A percentile compares a stretch with the other conserved stretches of the same genome.
Conservation (phyloP, 768 basidiomycete species). For the Cystobasidium onofrii region DNA sequence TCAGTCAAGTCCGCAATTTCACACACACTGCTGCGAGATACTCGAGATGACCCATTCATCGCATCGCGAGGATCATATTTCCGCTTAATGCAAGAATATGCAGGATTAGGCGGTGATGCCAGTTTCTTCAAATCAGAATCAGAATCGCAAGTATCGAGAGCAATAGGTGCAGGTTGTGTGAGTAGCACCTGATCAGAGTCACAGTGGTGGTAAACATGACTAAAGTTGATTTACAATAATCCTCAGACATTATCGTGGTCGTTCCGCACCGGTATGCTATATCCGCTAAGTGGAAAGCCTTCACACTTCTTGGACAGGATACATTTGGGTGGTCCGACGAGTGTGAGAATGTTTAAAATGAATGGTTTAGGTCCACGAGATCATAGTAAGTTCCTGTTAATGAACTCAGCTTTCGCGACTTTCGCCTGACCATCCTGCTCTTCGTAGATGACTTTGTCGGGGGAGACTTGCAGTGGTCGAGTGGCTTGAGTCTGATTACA, state of each 20-base stretch:
- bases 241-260: conserved; percentile 60
- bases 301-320: conserved; percentile 71
- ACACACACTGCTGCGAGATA: conserved; percentile 68
- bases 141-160: conserved; percentile 59
- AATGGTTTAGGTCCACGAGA: conserved; percentile 73
- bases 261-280: conserved; percentile 62
- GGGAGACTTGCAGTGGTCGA: conserved; percentile 71
- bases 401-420: not conserved
- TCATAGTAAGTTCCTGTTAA: conserved; percentile 13
- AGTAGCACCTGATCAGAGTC: too few species aligned
- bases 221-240: conserved; percentile 50
- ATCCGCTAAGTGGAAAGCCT: conserved; percentile 47
- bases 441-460: conserved; percentile 73
- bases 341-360: conserved; percentile 65
- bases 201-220: too few species aligned
- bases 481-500: conserved; percentile 66
- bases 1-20: conserved; percentile 73
- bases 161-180: conserved; percentile 56
- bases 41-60: conserved; percentile 55
- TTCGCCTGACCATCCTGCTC: too few species aligned
- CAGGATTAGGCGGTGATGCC: conserved; percentile 74
- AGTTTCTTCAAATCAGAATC: conserved; percentile 65
- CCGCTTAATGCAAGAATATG: conserved; percentile 50
- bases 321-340: conserved; percentile 84
- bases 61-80: conserved; percentile 3